Conservation (phyloP, 768 basidiomycete genomes). For the Solioccasus polychromus region DNA sequence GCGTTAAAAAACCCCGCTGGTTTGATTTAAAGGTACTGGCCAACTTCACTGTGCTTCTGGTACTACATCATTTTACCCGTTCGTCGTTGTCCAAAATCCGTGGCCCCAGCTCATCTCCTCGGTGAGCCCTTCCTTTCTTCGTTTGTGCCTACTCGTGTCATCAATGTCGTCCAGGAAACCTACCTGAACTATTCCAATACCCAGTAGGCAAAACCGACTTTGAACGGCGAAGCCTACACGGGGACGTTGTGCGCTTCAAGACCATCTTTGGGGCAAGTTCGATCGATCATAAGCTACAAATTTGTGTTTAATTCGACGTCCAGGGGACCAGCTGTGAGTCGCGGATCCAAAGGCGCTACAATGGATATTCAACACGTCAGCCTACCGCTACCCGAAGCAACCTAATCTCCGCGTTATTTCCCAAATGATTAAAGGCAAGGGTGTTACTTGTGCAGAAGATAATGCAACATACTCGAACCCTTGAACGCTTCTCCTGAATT, state of each 20-base stretch:
- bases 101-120: slow-evolving; percentile 4
- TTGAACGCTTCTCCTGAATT: neutral
- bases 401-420: slow-evolving; percentile 20
- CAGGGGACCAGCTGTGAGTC: slow-evolving; percentile 47
- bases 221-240: neutral
- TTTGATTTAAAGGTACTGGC: no score
- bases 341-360: slow-evolving; percentile 46
- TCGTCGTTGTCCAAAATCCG: slow-evolving; percentile 5
- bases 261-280: neutral
- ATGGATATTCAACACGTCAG: slow-evolving; percentile 40
- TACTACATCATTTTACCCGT: neutral
- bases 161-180: neutral
- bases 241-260: neutral
- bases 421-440: slow-evolving; percentile 27
- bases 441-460: slow-evolving; percentile 45
- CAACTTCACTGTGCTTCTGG: no score
- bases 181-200: neutral
- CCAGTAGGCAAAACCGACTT: neutral
- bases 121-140: neutral
- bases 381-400: slow-evolving; percentile 42
- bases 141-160: neutral
- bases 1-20: no score
- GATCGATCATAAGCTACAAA: neutral
- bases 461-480: neutral
- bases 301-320: neutral